Evolutionary conservation across 805 yeast genomes (phyloP), one percentile per base, ranked within the genome.

Genomic region (Teunomyces aglyptinius): DNA sequence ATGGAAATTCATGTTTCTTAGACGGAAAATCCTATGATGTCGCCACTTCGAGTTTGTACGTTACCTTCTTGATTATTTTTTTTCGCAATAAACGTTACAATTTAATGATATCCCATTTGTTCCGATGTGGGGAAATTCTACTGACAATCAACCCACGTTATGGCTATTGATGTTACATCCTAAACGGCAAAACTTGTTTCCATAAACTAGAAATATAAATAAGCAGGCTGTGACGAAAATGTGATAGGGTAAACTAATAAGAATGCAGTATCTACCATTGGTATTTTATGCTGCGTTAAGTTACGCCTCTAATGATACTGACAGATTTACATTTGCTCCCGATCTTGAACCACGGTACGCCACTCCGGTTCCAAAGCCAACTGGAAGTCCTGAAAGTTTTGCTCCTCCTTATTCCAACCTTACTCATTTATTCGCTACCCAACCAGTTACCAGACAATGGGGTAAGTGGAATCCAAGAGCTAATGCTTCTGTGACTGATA

Each of bases 401-500:
- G 46, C 46, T 11, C 24, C 46, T 11, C 22, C 28, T 18, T 44
- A 29, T 22, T 19, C 38, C 4, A 24, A 22, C 7, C 35, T 44
- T 12, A 18, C 41, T 8, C 27, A 13, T 12, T 38, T 44, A n/a
- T 28, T 44, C 13, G 18, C 38, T 6, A 20, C 39, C n/a, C 38
- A 33, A 11, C 16, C 32, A 4, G 29, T 8, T 16, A 56, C 60
- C 8, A 56, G 56, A 16, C 55, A 56, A 31, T 56, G 53, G 49
- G 60, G 60, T 0, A 45, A 41, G 11, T 56, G 57, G 57, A 38
- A 52, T 33, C 57, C 57, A 2, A 32, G 40, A 11, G 41, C 50
- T 5, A 44, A 47, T 4, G 34, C 13, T 4, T 27, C 52, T 15
- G 49, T 53, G 15, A 47, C 56, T 5, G 60, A 56, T 41, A 29